Percentiles rank a stretch among this genome's conserved stretches.
phyloP scores from a whole-genome alignment of 2,329 filamentous ascomycete species.

The Monilinia laxa region DNA sequence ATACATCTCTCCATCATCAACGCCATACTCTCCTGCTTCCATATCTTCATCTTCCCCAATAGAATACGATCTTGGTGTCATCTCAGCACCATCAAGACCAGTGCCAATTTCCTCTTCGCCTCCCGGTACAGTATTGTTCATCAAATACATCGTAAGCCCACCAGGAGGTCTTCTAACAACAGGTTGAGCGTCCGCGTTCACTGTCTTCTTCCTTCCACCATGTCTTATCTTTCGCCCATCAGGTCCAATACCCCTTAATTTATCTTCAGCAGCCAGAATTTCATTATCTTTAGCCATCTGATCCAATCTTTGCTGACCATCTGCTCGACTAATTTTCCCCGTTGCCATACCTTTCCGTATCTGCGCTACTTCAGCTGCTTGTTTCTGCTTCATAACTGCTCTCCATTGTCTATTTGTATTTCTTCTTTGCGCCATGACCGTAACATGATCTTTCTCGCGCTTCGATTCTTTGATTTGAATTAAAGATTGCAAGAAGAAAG shows the following conservation, averaged over 20 bases:
- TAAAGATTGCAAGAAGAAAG: slow-evolving; percentile 62
- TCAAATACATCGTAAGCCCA: slow-evolving; percentile 16
- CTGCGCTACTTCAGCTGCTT: slow-evolving; percentile 29
- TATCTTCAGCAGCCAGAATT: slow-evolving; percentile 19
- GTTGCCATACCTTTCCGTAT: slow-evolving; percentile 27
- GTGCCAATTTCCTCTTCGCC: slow-evolving; percentile 1
- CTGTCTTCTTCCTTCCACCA: slow-evolving; percentile 20
- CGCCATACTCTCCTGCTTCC: slow-evolving; percentile 3
- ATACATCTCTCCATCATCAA: slow-evolving; percentile 1
- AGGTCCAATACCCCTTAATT: slow-evolving; percentile 12
- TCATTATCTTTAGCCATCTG: slow-evolving; percentile 32
- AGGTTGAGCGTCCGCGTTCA: neutral
- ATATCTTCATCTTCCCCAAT: slow-evolving; percentile 14
- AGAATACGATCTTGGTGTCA: slow-evolving; percentile 12
- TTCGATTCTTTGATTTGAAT: slow-evolving; percentile 63
- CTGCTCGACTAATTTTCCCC: slow-evolving; percentile 17
- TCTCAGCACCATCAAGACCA: neutral
- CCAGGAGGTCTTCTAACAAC: slow-evolving; percentile 20
- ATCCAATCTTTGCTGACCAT: slow-evolving; percentile 26
- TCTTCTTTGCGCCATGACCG: slow-evolving; percentile 51
- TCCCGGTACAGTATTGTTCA: slow-evolving; percentile 1
- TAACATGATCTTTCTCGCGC: slow-evolving; percentile 65
- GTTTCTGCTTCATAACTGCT: slow-evolving; percentile 23
- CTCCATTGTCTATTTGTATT: slow-evolving; percentile 32
- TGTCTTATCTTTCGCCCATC: slow-evolving; percentile 13